Percentiles rank a stretch among this genome's conserved stretches.
phyloP scores from a whole-genome alignment of 2,329 filamentous ascomycete genomes.

The Ophiostoma ulmi region DNA sequence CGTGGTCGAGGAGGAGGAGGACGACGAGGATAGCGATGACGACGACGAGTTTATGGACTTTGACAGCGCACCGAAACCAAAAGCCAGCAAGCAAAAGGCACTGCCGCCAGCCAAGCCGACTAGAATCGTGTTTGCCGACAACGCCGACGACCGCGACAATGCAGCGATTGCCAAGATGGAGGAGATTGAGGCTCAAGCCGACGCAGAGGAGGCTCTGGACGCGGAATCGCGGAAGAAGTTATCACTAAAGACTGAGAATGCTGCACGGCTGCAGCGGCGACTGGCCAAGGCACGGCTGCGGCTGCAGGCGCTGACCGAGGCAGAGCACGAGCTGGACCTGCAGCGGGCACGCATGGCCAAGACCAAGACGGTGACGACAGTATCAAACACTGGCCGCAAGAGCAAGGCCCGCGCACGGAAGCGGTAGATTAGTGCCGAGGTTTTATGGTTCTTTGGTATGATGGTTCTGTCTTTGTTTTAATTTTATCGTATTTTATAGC shows the following conservation, averaged over 20 bases:
- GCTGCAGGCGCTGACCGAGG: conserved; percentile 34
- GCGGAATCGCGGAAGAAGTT: conserved; percentile 25
- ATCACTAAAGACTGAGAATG: conserved; percentile 38
- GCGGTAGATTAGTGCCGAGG: conserved; percentile 38
- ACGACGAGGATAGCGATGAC: conserved; percentile 34
- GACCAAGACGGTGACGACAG: conserved; percentile 54
- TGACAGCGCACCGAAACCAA: conserved; percentile 14
- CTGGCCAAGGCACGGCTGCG: conserved; percentile 36
- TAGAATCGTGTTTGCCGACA: conserved; percentile 50
- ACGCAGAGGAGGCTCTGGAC: conserved; percentile 31
- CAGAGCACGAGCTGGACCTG: conserved; percentile 53
- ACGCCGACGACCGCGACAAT: conserved; percentile 37
- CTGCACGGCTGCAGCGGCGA: conserved; percentile 45
- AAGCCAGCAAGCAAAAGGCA: conserved; percentile 24
- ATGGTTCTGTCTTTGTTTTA: neutral
- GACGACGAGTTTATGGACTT: conserved; percentile 29
- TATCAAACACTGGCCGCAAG: conserved; percentile 57
- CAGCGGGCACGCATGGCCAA: conserved; percentile 62
- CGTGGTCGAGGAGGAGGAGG: conserved; percentile 31
- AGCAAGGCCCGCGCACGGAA: conserved; percentile 60
- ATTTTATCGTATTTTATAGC: neutral
- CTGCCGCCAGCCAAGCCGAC: conserved; percentile 29
- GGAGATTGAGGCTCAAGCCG: conserved; percentile 31
- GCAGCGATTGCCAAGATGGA: conserved; percentile 33
- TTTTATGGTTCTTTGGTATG: neutral